Base-by-base conservation (phyloP, 805 yeast genomes). In the Candida orba region DNA sequence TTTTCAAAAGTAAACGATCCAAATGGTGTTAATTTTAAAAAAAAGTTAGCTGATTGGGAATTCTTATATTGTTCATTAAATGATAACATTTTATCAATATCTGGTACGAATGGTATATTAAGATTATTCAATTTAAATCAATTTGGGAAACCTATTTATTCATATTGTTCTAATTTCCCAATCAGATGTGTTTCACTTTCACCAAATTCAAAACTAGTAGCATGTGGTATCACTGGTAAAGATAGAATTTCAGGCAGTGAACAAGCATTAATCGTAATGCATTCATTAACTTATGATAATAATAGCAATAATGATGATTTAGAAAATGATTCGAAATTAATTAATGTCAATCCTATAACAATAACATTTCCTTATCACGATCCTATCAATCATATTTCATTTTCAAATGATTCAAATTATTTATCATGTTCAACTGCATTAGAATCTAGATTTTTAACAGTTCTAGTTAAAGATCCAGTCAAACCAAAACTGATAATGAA, bases 281-380 rank as follows among this genome's bases (percentile, higher is more conserved):
- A 82, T 47, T 68, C 67, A 52, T 54, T 52, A 8, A 18, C 29
- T 0, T 54, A 52, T 29, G 42, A 25, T 6, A 25, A 35, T 31
- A 43, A 43, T 6, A 25, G 30, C 24, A 43, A 43, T 43, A 34
- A 34, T 14, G 14, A 7, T 24, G 18, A 23, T 13, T 40, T 36
- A 27, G 46, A 43, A 29, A 18, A 25, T 20, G 43, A 43, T 13
- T 43, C 40, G 5, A 36, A 44, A 30, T 45, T 62, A n/a, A 49
- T 46, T 34, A 53, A 66, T 22, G 77, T 73, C 4, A 77, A 75
- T 35, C 83, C 87, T 3, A 72, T 82, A 9, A 78, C 89, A 2
- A 78, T 89, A 29, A 82, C 95, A 0, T 71, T 86, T 40, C 96
- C 97, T 0, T 88, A 87, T 60, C 65, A 86, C 27, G 97, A 91